Base-by-base conservation (phyloP, 2,329 filamentous ascomycete genomes). In the Metarhizium humberi region DNA sequence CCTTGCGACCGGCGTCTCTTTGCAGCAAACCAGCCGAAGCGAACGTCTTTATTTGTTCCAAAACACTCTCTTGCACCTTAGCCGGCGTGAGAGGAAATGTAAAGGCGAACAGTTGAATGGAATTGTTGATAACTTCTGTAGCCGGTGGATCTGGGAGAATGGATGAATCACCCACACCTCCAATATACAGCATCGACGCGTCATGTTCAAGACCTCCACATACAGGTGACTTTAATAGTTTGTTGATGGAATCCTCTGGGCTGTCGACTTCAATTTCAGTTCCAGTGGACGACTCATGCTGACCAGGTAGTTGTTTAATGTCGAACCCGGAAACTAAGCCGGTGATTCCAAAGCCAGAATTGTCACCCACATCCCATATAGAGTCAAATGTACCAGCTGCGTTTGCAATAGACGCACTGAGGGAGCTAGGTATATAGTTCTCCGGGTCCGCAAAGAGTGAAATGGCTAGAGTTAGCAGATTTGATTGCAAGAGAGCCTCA, bases 321-420 rank as follows among this genome's bases (percentile, higher is more conserved):
- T 86, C 81, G 66, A 94, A 91, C 0, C 90, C 89, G 25, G 82
- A 79, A 1, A 95, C 85, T 25, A 97, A 75, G 1, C 92, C 90
- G 10, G 90, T 95, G 16, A 99, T 86, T 3, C 95, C 94, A 69
- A 96, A 97, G 1, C 92, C 92, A 63, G 86, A 92, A 66, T 97
- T 97, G 68, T 99, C 94, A 8, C 86, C 88, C 6, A 96, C 82
- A 59, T 97, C 92, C 94, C 94, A 99, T 43, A 99, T 83, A 1
- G 85, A 92, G 64, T 99, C 94, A 64, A 97, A 96, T 3, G 85
- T 88, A 6, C 89, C 90, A 1, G 91, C 89, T 16, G 92, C 89
- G 61, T 87, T 94, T 18, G 92, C 92, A 64, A 99, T 96, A 0
- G 92, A 90, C 14, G 90, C 88, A 64, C 92, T 95, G 50, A 97